Evolutionary conservation across 345 rosid species (phyloP).

Genomic region (Conringia planisiliqua): DNA sequence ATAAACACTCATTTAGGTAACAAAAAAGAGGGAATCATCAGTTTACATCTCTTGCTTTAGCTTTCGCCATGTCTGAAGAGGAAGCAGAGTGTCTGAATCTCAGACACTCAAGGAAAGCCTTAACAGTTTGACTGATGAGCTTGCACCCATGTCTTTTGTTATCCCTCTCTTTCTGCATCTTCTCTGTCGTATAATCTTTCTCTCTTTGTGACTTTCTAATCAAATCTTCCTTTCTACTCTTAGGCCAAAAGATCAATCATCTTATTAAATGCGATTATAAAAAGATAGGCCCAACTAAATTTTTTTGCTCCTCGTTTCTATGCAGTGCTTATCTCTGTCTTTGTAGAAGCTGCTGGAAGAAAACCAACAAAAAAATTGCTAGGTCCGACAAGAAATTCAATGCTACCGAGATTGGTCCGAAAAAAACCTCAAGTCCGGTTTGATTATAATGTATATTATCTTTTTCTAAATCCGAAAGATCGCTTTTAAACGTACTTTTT

Average conservation of each 20-base stretch:
- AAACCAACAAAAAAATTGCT: neutral
- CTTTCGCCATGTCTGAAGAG: constrained; percentile 17
- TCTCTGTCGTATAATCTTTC: neutral
- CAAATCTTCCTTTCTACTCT: neutral
- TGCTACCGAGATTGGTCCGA: neutral
- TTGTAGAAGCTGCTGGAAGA: constrained; percentile 6
- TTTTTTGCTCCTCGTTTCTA: neutral
- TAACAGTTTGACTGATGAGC: constrained; percentile 4
- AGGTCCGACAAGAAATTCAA: neutral
- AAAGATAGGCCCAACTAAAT: neutral
- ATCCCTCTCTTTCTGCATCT: constrained; percentile 18
- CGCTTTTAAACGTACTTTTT: neutral
- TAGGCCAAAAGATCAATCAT: neutral
- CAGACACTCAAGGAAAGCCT: constrained; percentile 12
- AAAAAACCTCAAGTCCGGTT: neutral
- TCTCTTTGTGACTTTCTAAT: neutral
- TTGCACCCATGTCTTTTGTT: constrained; percentile 5
- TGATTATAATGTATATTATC: too few species aligned
- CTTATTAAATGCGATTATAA: neutral
- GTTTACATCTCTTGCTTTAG: constrained; percentile 11
- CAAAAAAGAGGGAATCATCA: neutral
- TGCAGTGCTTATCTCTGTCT: constrained; percentile 6
- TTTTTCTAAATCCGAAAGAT: neutral
- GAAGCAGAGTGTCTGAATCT: constrained; percentile 19
- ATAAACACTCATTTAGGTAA: neutral